Conservation (phyloP, 1,284 basidiomycete species). For the Polyporus tsugae region DNA sequence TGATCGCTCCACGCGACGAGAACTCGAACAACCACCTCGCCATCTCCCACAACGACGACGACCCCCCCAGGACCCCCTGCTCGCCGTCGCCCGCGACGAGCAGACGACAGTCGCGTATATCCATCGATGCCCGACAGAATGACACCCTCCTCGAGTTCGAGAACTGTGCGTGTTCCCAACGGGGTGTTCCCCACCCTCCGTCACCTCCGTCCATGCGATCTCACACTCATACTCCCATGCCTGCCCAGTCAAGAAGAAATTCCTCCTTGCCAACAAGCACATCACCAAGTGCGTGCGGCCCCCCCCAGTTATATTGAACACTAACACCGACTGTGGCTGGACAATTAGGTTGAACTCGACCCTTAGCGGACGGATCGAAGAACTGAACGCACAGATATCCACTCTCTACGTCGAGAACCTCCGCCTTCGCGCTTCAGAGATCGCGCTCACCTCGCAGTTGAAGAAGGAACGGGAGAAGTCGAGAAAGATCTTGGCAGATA, state of each 20-base stretch:
- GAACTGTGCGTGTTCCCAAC: conserved; percentile 64
- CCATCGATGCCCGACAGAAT: conserved; percentile 71
- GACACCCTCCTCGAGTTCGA: conserved; percentile 85
- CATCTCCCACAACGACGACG: conserved; percentile 26
- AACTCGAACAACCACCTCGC: conserved; percentile 34
- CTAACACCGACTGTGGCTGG: conserved; percentile 5
- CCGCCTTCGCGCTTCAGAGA: conserved; percentile 79
- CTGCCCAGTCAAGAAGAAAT: conserved; percentile 85
- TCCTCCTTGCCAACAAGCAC: conserved; percentile 87
- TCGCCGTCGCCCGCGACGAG: conserved; percentile 63
- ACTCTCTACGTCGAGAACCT: conserved; percentile 83
- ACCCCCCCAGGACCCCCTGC: conserved; percentile 20
- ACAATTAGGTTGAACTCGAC: conserved; percentile 79
- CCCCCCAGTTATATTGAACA: conserved; percentile 4
- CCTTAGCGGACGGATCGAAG: conserved; percentile 81
- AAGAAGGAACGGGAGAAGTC: conserved; percentile 82
- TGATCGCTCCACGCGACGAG: conserved; percentile 18
- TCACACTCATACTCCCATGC: conserved; percentile 29
- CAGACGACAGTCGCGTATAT: conserved; percentile 81
- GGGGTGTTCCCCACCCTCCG: conserved; percentile 11
- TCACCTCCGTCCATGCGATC: conserved; percentile 26
- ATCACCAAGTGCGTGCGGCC: conserved; percentile 76
- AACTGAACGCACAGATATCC: conserved; percentile 82
- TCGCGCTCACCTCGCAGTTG: conserved; percentile 74
- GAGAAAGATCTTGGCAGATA: conserved; percentile 70